A percentile compares a stretch with the other conserved stretches of the same genome.
These are phyloP conservation scores for Catunica adiposa DNA, from an alignment of 2,329 filamentous ascomycete genomes.

Conservation along the genomic window DNA sequence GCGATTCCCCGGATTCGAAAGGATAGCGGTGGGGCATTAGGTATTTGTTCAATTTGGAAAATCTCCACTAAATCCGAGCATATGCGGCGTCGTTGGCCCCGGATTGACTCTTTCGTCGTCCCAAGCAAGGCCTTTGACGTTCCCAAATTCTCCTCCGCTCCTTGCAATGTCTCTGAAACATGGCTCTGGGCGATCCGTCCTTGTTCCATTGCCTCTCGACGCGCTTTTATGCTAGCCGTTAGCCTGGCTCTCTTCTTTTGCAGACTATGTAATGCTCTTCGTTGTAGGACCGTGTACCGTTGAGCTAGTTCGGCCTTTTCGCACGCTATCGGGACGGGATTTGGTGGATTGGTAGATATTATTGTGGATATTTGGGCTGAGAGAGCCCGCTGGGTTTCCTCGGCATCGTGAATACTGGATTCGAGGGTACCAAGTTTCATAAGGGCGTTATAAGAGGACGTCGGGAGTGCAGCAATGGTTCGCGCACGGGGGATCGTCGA, in stretches of 20 bases:
- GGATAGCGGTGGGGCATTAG: slow-evolving; percentile 43
- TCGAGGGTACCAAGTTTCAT: slow-evolving; percentile 82
- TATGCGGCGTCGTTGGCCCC: slow-evolving; percentile 73
- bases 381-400: slow-evolving; percentile 58
- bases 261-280: slow-evolving; percentile 43
- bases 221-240: slow-evolving; percentile 38
- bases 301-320: slow-evolving; percentile 32
- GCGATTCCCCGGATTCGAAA: slow-evolving; percentile 70
- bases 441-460: slow-evolving; percentile 71
- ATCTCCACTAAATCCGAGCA: slow-evolving; percentile 67
- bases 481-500: slow-evolving; percentile 27
- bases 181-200: slow-evolving; percentile 44
- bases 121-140: slow-evolving; percentile 38
- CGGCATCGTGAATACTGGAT: slow-evolving; percentile 76
- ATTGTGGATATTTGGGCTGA: slow-evolving; percentile 52
- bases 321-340: slow-evolving; percentile 31
- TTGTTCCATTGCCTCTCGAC: slow-evolving; percentile 49
- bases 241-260: slow-evolving; percentile 40
- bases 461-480: slow-evolving; percentile 35
- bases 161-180: slow-evolving; percentile 43
- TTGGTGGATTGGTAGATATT: slow-evolving; percentile 26
- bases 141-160: slow-evolving; percentile 42
- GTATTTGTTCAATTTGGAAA: slow-evolving; percentile 58
- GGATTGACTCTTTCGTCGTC: slow-evolving; percentile 47
- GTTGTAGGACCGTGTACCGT: slow-evolving; percentile 44